Base-by-base conservation (phyloP, 106 monocot species). In the Hemerocallis citrina region DNA sequence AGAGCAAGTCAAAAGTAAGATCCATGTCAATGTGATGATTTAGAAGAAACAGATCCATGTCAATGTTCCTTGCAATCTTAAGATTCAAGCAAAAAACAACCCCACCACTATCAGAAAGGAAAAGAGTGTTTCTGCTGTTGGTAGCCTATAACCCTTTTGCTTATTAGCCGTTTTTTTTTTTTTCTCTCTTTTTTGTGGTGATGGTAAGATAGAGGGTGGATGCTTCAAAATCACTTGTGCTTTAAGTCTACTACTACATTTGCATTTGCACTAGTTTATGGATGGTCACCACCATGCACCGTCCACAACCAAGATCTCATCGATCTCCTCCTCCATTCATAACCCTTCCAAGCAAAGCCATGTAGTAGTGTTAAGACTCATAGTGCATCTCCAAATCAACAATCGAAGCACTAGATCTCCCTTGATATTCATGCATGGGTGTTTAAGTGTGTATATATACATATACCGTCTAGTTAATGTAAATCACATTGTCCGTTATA, bases 261-360 rank as follows among this genome's bases (percentile, higher is more conserved):
- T 38, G 28, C 11, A 52, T 4, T 27, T 3, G 14, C 3, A 6
- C 21, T 21, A 38, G 36, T 3, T 1, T 2, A 23, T 25, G 16
- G 16, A 43, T 15, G 12, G 15, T 4, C 16, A 43, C 61, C 45
- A 30, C 62, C 45, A 45, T 20, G 17, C 59, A 35, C 28, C 42
- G 16, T n/a, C 61, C 64, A 36, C 64, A 34, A 35, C 50, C 49
- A 50, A 22, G 35, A 50, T 35, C 14, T 9, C 16, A 1, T 48
- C 35, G 35, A 50, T 35, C 14, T 9, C 16, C 5, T 48, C 34
- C 28, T 38, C 38, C 30, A 41, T 24, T 3, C 21, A 15, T 21
- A 40, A 64, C 21, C 51, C 70, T 77, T 71, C 17, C 34, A 71
- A 77, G 71, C 64, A 51, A 77, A 77, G 76, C 36, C 44, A 71